These are phyloP conservation scores for Trametes elegans DNA, from an alignment of 768 basidiomycete species.

Conservation along the genomic window DNA sequence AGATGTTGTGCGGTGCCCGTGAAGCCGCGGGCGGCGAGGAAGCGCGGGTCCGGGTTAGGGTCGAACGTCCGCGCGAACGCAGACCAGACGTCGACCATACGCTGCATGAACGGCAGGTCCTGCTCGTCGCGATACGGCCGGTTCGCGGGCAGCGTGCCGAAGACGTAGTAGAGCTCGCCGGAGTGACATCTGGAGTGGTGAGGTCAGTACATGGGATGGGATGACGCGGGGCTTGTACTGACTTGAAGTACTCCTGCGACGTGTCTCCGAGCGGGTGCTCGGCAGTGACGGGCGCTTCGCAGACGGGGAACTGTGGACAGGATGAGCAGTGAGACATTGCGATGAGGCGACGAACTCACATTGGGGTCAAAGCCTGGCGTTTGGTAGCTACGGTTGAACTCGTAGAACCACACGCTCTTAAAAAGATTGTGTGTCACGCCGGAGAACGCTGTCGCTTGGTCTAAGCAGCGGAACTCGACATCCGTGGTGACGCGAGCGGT, in stretches of 20 bases:
- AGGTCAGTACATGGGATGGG: neutral
- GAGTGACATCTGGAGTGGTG: constrained; percentile 29
- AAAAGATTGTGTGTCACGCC: constrained; percentile 42
- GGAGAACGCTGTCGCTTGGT: constrained; percentile 48
- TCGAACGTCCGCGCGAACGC: constrained; percentile 46
- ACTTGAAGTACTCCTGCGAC: constrained; percentile 46
- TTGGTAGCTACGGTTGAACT: constrained; percentile 46
- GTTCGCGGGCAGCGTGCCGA: constrained; percentile 36
- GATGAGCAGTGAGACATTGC: too few relatives aligned
- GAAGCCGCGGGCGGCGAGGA: constrained; percentile 44
- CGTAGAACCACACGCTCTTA: constrained; percentile 42
- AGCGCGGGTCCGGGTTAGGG: constrained; percentile 43
- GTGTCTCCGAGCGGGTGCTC: constrained; percentile 47
- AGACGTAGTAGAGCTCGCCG: constrained; percentile 33
- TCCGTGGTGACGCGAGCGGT: constrained; percentile 44
- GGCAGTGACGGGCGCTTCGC: constrained; percentile 41
- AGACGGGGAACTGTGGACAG: constrained; percentile 32
- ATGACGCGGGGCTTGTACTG: neutral
- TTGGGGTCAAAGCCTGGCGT: constrained; percentile 43
- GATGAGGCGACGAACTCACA: neutral
- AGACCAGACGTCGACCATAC: constrained; percentile 44
- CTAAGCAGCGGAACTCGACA: constrained; percentile 46
- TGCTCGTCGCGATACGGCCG: constrained; percentile 44
- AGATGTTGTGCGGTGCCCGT: constrained; percentile 33
- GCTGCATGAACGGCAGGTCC: constrained; percentile 45